Base-by-base conservation (phyloP, 78 protist species). In the Polysphondylium violaceum region DNA sequence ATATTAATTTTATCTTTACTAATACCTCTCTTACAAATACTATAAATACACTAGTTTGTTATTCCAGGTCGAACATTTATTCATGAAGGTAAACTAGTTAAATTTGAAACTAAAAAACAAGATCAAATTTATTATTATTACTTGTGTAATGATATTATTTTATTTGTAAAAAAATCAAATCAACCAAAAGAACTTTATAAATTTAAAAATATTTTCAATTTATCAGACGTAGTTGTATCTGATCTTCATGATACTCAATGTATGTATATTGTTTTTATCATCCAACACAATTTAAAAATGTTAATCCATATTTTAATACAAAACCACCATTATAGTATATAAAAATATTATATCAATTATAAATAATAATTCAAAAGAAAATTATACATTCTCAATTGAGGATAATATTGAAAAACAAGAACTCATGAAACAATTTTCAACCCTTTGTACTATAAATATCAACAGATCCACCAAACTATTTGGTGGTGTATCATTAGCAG, bases 31-130 rank as follows among this genome's bases (percentile, higher is more conserved):
- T n/a, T n/a, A n/a, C n/a, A n/a, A n/a, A n/a, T n/a, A n/a, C n/a
- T n/a, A n/a, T n/a, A n/a, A 50, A 38, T 50, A 25, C 3, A 3
- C n/a, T 35, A 74, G 85, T 83, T 67, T 59, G 91, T 83, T 1
- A 83, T 83, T 23, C 79, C 91, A 43, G 79, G 79, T 69, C 35
- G 91, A 43, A 47, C 69, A 9, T 83, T 47, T 50, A 56, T 83
- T n/a, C 91, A 83, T 69, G 91, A 83, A 43, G 91, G 91, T 21
- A 69, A 59, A 69, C 50, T 83, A 11, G 23, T 71, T 40, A 83
- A 83, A 58, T 83, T 83, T 56, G 91, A 83, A 56, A 1, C 35
- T 29, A 83, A 83, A 58, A 83, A 83, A 44, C 77, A 83, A 59
- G 91, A 83, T 59, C 91, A 83, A 58, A 61, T 58, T 6, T 83